phyloP scores from a whole-genome alignment of 1,284 basidiomycete genomes.

The Meira nashicola region DNA sequence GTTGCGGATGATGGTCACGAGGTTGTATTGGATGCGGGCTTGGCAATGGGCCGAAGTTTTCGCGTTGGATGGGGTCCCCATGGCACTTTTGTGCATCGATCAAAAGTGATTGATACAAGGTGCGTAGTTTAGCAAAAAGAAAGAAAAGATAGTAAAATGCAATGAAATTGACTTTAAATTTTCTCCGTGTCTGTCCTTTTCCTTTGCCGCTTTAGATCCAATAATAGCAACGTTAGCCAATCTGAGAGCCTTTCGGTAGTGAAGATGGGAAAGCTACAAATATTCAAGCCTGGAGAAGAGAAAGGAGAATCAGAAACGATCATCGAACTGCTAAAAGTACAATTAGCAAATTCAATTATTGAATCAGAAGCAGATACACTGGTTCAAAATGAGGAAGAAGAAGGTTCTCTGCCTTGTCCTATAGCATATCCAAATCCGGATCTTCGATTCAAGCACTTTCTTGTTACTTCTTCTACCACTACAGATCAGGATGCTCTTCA shows the following conservation, averaged over 20 bases:
- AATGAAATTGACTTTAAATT: not conserved
- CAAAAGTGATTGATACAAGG: not conserved
- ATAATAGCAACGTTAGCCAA: not conserved
- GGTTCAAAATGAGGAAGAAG: constrained; percentile 54
- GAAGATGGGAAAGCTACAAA: constrained; percentile 27
- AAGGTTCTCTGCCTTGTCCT: constrained; percentile 42
- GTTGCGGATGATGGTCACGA: constrained; percentile 65
- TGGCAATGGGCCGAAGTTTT: constrained; percentile 81
- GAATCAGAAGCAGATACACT: constrained; percentile 54
- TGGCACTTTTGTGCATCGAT: constrained; percentile 66
- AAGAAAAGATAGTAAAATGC: not conserved
- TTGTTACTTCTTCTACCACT: constrained; percentile 67
- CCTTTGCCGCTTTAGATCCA: not conserved
- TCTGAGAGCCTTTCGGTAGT: constrained; percentile 15
- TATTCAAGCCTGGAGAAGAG: constrained; percentile 25
- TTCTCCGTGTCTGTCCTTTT: not conserved
- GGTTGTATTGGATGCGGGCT: constrained; percentile 70
- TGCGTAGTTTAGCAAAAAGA: not conserved
- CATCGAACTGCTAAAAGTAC: constrained; percentile 66
- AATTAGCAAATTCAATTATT: constrained; percentile 72
- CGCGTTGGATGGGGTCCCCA: constrained; percentile 83
- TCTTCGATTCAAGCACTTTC: constrained; percentile 76
- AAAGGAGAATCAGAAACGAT: not conserved
- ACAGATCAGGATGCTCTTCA: constrained; percentile 60
- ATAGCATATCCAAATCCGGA: constrained; percentile 58